A percentile compares a stretch with the other conserved stretches of the same genome.
These are phyloP conservation scores for Solanum hybrid DNA, from an alignment of 305 asterid genomes.

Conservation along the genomic window DNA sequence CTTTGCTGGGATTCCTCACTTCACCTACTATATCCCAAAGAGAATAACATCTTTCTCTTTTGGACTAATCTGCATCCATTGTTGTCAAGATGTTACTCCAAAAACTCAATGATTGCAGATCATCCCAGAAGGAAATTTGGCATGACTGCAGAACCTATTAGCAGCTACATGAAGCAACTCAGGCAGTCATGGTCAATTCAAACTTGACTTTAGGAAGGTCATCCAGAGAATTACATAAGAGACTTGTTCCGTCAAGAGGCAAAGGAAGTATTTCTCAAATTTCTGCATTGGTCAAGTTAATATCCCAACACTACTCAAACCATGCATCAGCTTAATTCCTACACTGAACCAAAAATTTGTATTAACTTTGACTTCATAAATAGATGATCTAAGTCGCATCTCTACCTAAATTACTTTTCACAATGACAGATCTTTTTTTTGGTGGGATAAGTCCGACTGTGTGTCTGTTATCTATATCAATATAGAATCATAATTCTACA, in stretches of 20 bases:
- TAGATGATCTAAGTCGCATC: not conserved
- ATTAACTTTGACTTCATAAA: not conserved
- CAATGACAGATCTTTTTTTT: not conserved
- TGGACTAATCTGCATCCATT: not conserved
- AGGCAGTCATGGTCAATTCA: not conserved
- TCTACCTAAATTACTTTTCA: not conserved
- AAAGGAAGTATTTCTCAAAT: not conserved
- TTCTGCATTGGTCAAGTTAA: not conserved
- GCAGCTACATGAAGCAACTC: not conserved
- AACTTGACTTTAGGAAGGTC: not conserved
- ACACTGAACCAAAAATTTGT: not conserved
- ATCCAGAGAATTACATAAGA: not conserved
- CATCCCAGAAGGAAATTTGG: not conserved
- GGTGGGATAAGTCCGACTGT: not conserved
- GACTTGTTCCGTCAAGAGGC: not conserved
- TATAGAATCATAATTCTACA: not conserved
- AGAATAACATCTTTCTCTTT: not conserved
- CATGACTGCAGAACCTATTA: not conserved
- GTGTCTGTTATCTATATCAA: not conserved
- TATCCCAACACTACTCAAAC: not conserved
- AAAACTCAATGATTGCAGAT: not conserved
- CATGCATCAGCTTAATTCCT: not conserved
- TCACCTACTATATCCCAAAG: not conserved
- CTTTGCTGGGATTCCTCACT: not conserved
- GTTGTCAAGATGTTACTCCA: not conserved